phyloP scores from a whole-genome alignment of 352 stramenopile species.

The Plasmopara muralis region DNA sequence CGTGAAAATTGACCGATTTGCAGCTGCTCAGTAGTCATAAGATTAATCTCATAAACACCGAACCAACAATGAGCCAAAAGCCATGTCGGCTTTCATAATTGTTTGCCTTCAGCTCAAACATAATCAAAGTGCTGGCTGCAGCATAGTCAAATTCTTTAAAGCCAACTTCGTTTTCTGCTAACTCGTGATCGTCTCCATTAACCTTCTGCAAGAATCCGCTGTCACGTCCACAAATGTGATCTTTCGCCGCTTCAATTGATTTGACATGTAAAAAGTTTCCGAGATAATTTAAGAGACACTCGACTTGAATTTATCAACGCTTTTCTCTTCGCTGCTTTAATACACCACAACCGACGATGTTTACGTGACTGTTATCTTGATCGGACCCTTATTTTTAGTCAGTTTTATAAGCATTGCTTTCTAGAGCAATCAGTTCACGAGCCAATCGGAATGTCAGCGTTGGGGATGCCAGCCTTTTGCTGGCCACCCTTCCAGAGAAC shows the following conservation, averaged over 20 bases:
- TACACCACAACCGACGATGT: slow-evolving; percentile 4
- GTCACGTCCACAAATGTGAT: slow-evolving; percentile 26
- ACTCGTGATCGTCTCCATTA: slow-evolving; percentile 10
- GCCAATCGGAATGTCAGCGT: slow-evolving; percentile 8
- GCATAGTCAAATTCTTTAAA: slow-evolving; percentile 57
- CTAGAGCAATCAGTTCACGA: slow-evolving; percentile 18
- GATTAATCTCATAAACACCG: too few species aligned
- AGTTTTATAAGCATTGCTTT: slow-evolving; percentile 6
- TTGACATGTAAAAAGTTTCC: slow-evolving; percentile 68
- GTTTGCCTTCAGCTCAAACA: slow-evolving; percentile 44
- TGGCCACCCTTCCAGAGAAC: slow-evolving; percentile 50
- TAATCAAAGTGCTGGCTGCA: slow-evolving; percentile 32
- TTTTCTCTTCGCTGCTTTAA: slow-evolving; percentile 8
- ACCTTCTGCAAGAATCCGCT: slow-evolving; percentile 34
- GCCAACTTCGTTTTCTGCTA: slow-evolving; percentile 5
- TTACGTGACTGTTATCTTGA: slow-evolving; percentile 1
- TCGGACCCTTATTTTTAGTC: slow-evolving; percentile 3
- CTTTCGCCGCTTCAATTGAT: slow-evolving; percentile 61
- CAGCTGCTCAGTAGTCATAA: too few species aligned
- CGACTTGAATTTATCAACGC: slow-evolving; percentile 6
- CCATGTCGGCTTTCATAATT: slow-evolving; percentile 12
- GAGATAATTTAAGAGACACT: slow-evolving; percentile 62
- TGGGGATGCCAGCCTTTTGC: slow-evolving; percentile 34
- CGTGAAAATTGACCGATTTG: too few species aligned
- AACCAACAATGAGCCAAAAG: too few species aligned